Conservation (phyloP, 768 basidiomycete species). For the Kwoniella newhampshirensis region DNA sequence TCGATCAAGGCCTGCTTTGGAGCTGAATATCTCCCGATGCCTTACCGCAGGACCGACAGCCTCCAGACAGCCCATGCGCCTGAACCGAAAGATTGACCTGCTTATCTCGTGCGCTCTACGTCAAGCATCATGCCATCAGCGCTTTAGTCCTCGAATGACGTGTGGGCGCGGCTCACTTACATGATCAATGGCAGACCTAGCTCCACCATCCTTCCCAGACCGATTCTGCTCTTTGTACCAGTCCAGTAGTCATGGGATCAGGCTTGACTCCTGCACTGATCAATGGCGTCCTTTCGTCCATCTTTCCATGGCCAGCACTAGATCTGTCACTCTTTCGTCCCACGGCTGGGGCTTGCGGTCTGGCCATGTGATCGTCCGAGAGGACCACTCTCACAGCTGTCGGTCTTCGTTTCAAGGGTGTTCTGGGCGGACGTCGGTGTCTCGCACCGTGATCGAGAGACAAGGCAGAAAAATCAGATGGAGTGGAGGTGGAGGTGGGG, state of each 20-base stretch:
- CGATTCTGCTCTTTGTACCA: slow-evolving; percentile 62
- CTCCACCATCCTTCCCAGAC: slow-evolving; percentile 62
- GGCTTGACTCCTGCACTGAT: slow-evolving; percentile 46
- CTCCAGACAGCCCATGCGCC: slow-evolving; percentile 78
- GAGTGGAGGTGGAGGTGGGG: too few relatives aligned
- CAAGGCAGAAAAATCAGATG: too few relatives aligned
- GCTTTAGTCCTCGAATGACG: slow-evolving; percentile 8
- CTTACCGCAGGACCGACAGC: slow-evolving; percentile 84
- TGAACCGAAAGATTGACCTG: slow-evolving; percentile 68
- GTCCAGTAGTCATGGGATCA: slow-evolving; percentile 23
- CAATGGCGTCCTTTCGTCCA: slow-evolving; percentile 41
- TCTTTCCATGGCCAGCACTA: not conserved
- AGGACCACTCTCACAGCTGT: slow-evolving; percentile 38
- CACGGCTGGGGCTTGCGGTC: not conserved
- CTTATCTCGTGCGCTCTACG: slow-evolving; percentile 82
- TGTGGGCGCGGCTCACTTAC: slow-evolving; percentile 63
- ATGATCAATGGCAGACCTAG: slow-evolving; percentile 73
- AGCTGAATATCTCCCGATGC: too few relatives aligned
- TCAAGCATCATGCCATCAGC: slow-evolving; percentile 21
- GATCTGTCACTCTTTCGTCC: not conserved
- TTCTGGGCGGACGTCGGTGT: not conserved
- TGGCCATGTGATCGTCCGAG: slow-evolving; percentile 1
- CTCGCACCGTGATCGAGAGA: too few relatives aligned
- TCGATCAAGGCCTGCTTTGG: slow-evolving; percentile 10
- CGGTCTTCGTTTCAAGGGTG: slow-evolving; percentile 32